Base-by-base conservation (phyloP, 352 stramenopile species). In the Globisporangium solare region DNA sequence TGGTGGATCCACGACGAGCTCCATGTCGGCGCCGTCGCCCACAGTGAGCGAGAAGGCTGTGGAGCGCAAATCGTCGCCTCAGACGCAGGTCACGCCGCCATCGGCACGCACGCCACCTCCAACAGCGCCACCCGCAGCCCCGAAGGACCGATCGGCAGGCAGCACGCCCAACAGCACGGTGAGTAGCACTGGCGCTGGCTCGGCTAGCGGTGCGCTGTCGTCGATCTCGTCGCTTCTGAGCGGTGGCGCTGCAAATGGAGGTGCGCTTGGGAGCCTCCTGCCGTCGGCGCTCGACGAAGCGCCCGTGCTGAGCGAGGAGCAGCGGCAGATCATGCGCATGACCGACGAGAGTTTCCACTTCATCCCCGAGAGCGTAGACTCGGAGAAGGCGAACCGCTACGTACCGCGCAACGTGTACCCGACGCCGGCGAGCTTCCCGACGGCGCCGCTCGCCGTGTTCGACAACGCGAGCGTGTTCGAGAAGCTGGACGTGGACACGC, bases 401-500 rank as follows among this genome's bases (percentile, higher is more conserved):
- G 83, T 95, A 22, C 96, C 96, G 31, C 88, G 94, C 22, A 98
- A 99, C 68, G 76, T 96, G 43, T 99, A 98, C 75, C 83, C 89
- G 56, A 95, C 86, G 6, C 95, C 92, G 2, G 68, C 87, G 37
- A 86, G 86, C 32, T 98, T 98, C 65, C 91, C 96, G 46, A 78
- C 94, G 18, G 73, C 73, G 14, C 94, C 96, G 24, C 88, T 92
- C 14, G 68, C 86, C 15, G 76, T 97, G 54, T 98, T 98, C 65
- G 95, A 98, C 48, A 97, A 94, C 62, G 76, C 96, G 13, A 70
- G 73, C 27, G 86, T 99, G 51, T 99, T 99, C 66, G 95, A 99
- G 74, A 99, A 98, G 71, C 68, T 99, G 47, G 94, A 98, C 55
- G 94, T 97, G 21, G 97, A 99, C 81, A 97, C 92, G 49, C 83